Conservation (phyloP, 1,139 yeast species). For the Kurtzmaniella quercitrusa region DNA sequence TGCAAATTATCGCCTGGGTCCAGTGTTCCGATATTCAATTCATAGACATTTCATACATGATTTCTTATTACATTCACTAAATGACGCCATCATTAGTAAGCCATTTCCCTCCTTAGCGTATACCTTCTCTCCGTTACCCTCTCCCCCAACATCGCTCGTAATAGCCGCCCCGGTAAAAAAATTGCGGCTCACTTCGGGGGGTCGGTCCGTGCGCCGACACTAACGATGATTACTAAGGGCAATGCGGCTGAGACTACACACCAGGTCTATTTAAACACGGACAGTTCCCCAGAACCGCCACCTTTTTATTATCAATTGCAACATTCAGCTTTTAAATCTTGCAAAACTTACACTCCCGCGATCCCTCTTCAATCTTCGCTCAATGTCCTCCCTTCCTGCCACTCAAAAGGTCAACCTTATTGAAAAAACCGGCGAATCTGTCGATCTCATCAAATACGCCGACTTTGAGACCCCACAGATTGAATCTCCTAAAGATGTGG, state of each 20-base stretch:
- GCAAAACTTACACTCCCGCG: not conserved
- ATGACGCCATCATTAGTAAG: too few species aligned
- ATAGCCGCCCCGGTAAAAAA: not conserved
- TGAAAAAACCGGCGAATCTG: constrained; percentile 47
- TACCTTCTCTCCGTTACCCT: not conserved
- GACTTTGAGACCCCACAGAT: constrained; percentile 59
- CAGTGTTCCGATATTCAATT: too few species aligned
- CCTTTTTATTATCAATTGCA: too few species aligned
- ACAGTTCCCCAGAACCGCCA: not conserved
- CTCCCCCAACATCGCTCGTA: not conserved
- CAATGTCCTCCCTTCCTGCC: constrained; percentile 38
- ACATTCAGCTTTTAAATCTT: not conserved
- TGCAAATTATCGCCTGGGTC: too few species aligned
- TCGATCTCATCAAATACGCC: constrained; percentile 37
- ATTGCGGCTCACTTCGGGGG: not conserved
- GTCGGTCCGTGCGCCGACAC: not conserved
- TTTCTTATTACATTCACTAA: too few species aligned
- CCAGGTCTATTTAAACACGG: not conserved
- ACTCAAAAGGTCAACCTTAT: constrained; percentile 58
- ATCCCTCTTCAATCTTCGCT: not conserved
- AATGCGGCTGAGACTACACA: not conserved
- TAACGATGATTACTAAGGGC: not conserved
- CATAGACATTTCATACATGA: too few species aligned
- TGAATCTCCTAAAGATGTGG: constrained; percentile 46
- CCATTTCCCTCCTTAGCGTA: too few species aligned